These are phyloP conservation scores for Cordyceps militaris DNA, from an alignment of 2,329 filamentous ascomycete genomes.

Conservation along the genomic window DNA sequence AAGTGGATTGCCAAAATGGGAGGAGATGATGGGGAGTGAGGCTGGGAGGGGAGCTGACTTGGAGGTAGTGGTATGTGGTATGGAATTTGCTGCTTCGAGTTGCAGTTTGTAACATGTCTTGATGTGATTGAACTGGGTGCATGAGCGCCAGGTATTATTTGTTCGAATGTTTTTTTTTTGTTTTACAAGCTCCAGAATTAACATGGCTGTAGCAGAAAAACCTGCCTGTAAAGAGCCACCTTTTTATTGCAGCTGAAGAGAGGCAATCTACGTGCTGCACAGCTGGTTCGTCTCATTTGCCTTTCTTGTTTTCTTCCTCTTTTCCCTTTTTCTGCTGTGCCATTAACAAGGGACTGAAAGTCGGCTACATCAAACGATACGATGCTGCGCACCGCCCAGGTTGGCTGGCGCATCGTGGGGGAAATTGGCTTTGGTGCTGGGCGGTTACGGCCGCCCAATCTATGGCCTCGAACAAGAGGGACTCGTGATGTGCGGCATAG, in stretches of 20 bases:
- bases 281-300: neutral
- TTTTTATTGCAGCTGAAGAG: neutral
- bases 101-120: neutral
- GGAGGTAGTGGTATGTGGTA: neutral
- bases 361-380: neutral
- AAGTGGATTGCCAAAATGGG: constrained; percentile 53
- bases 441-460: constrained; percentile 1
- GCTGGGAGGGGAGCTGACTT: too few relatives aligned
- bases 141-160: neutral
- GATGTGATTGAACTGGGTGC: neutral
- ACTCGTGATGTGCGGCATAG: neutral
- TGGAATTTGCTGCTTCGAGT: neutral
- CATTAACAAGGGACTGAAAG: too few relatives aligned
- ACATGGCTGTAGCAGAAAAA: neutral
- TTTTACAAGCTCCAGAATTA: too few relatives aligned
- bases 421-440: neutral
- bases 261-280: neutral
- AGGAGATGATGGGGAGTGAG: constrained; percentile 23
- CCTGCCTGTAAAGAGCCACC: too few relatives aligned
- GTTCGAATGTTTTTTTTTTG: neutral
- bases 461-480: neutral
- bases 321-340: too few relatives aligned
- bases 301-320: too few relatives aligned
- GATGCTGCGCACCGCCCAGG: neutral
- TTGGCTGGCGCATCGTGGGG: neutral